phyloP scores from a whole-genome alignment of 2,329 filamentous ascomycete species.

The Xylariaceae sp. region DNA sequence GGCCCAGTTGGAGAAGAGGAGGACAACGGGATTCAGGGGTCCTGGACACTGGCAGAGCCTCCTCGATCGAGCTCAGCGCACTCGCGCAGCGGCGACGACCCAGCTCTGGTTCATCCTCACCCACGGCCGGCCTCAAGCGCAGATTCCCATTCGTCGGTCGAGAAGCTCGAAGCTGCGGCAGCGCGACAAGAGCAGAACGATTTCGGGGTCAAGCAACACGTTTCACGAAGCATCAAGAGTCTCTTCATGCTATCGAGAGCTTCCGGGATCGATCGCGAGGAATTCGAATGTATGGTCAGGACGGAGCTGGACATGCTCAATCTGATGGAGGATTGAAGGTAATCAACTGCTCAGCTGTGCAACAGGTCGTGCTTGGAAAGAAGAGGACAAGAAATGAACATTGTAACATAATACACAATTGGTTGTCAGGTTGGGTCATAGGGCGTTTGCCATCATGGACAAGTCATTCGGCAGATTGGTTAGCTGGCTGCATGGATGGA shows the following conservation, averaged over 20 bases:
- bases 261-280: slow-evolving; percentile 69
- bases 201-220: slow-evolving; percentile 74
- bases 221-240: slow-evolving; percentile 74
- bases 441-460: neutral
- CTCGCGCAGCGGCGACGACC: slow-evolving; percentile 38
- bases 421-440: neutral
- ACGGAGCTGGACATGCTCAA: slow-evolving; percentile 69
- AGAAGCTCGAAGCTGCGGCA: slow-evolving; percentile 57
- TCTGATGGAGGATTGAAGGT: slow-evolving; percentile 58
- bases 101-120: slow-evolving; percentile 45
- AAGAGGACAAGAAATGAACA: neutral
- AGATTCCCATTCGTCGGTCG: slow-evolving; percentile 59
- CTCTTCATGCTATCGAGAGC: slow-evolving; percentile 68
- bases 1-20: slow-evolving; percentile 27
- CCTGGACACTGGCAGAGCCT: slow-evolving; percentile 45
- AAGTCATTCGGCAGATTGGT: neutral
- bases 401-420: slow-evolving; percentile 7
- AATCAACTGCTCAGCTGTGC: too few species aligned
- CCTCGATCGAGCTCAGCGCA: slow-evolving; percentile 37
- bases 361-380: neutral
- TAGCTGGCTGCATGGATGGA: slow-evolving; percentile 11
- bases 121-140: slow-evolving; percentile 60
- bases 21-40: slow-evolving; percentile 38
- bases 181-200: slow-evolving; percentile 61
- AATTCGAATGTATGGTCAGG: slow-evolving; percentile 71